A percentile compares a stretch with the other conserved stretches of the same genome.
These are phyloP conservation scores for Cyclospora cayetanensis DNA, from an alignment of 169 alveolate species.

Conservation along the genomic window DNA sequence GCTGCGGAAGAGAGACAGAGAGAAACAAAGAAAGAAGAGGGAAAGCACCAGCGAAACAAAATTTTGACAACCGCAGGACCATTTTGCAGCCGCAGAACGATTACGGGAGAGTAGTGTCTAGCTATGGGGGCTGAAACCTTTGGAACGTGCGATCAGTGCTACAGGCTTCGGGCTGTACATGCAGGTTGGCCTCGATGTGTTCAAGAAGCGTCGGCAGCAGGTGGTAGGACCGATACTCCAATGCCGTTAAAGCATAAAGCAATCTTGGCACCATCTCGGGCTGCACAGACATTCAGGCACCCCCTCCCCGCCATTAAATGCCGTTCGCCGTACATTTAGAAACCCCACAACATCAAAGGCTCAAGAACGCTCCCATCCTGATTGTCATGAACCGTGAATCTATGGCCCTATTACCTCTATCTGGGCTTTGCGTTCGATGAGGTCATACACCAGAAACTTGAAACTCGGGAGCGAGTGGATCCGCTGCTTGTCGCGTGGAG, in stretches of 20 bases:
- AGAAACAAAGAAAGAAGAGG: neutral
- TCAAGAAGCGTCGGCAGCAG: conserved; percentile 81
- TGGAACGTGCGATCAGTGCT: neutral
- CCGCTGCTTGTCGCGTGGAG: conserved; percentile 83
- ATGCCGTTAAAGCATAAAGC: conserved; percentile 85
- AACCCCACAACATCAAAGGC: neutral
- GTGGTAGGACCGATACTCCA: conserved; percentile 87
- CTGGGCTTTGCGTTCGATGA: conserved; percentile 78
- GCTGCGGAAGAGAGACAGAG: conserved; percentile 58
- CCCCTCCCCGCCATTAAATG: neutral
- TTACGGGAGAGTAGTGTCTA: neutral
- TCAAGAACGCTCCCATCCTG: no score
- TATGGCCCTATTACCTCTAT: conserved; percentile 66
- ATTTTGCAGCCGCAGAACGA: no score
- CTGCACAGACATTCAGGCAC: conserved; percentile 65
- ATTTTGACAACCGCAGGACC: neutral
- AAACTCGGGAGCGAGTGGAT: conserved; percentile 81
- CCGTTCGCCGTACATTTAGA: neutral
- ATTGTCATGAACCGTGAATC: conserved; percentile 66
- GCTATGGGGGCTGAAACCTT: neutral
- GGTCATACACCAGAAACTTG: conserved; percentile 83
- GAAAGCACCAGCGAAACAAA: neutral
- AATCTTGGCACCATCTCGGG: conserved; percentile 85
- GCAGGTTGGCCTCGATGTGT: conserved; percentile 77
- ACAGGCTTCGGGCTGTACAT: conserved; percentile 54